Base-by-base conservation (phyloP, 2,329 filamentous ascomycete species). In the Botrytis deweyae region DNA sequence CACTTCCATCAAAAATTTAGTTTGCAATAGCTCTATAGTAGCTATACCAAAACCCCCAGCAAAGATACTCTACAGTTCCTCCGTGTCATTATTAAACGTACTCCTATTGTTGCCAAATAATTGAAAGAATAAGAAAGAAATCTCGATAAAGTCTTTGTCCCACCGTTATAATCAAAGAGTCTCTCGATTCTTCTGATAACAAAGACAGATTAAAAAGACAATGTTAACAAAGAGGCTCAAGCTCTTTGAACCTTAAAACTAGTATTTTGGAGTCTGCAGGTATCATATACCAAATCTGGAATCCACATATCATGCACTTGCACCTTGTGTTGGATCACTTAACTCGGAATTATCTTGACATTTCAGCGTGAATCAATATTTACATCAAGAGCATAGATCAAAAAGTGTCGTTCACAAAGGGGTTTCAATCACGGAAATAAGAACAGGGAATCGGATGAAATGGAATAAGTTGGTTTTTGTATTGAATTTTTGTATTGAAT, bases 51-150 rank as follows among this genome's bases (percentile, higher is more conserved):
- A n/a, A 40, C 1, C 40, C 4, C 38, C 25, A 38, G 33, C 4
- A 38, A 38, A 38, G 9, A 6, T 1, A 25, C 4, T 25, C 2
- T 8, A 1, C 2, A 59, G 8, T 59, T 36, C 20, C 20, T 36
- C 1, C 4, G 2, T 12, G 9, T 2, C 18, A 12, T 25, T 33
- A 33, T 33, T 9, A 6, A 5, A 62, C n/a, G 3, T 12, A 1
- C 22, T n/a, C 40, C 5, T 25, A 1, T 62, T 3, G 22, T 12
- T 25, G 22, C 5, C 0, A 62, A 16, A 63, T n/a, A 9, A 63
- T 2, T 63, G 22, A n/a, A 10, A 40, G 25, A 18, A 16, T 10
- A 62, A 4, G 2, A 58, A 33, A 0, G n/a, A 33, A 9, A 9
- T 4, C 0, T n/a, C 2, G 14, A 63, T 16, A 2, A 0, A n/a